Conservation (phyloP, 305 asterid species). For the Solanum hybrid region DNA sequence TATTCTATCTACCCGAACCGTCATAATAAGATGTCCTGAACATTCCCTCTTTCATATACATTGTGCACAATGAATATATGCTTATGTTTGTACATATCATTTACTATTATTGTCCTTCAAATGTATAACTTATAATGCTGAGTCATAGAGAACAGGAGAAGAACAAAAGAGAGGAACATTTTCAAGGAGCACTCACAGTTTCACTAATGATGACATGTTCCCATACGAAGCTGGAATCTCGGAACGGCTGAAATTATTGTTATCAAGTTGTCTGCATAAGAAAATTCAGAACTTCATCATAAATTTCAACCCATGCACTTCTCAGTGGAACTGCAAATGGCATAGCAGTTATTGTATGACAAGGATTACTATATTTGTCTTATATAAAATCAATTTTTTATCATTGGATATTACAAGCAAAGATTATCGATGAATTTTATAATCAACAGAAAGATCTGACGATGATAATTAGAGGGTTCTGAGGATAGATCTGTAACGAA, state of each 20-base stretch:
- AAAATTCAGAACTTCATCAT: conserved; percentile 2
- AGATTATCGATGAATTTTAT: neutral
- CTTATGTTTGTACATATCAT: neutral
- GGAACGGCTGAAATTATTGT: conserved; percentile 33
- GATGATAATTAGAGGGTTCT: neutral
- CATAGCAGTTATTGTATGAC: neutral
- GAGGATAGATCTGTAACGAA: neutral
- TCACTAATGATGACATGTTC: conserved; percentile 23
- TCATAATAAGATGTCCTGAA: neutral
- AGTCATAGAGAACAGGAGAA: neutral
- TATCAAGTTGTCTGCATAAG: conserved; percentile 33
- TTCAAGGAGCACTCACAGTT: conserved; percentile 24
- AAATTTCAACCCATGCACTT: neutral
- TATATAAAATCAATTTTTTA: neutral
- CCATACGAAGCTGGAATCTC: conserved; percentile 39
- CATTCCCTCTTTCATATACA: neutral
- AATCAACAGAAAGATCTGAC: neutral
- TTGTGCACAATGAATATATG: neutral
- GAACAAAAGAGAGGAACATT: neutral
- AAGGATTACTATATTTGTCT: neutral
- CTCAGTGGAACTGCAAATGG: neutral
- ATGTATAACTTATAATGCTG: neutral
- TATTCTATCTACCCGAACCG: neutral
- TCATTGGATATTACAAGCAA: neutral
- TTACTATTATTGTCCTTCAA: neutral